Evolutionary conservation across 2,329 filamentous ascomycete species (phyloP).

Genomic region (Metarhizium robertsii): DNA sequence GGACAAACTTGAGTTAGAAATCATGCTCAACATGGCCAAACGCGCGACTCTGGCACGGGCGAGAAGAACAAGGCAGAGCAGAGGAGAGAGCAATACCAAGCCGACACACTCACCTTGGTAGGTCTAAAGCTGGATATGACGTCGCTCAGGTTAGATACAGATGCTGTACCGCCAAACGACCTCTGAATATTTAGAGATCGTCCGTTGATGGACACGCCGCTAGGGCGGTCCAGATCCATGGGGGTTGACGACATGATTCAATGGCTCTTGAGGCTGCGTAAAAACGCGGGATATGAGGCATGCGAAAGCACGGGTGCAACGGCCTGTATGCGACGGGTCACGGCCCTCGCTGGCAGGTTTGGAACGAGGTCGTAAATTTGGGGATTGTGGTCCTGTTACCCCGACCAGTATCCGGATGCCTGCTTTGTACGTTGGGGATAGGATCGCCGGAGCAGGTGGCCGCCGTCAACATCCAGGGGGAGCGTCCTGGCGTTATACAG

Average conservation of each 20-base stretch:
- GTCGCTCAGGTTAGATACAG: slow-evolving; percentile 63
- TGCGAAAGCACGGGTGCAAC: neutral
- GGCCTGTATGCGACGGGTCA: no score
- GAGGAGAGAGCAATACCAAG: neutral
- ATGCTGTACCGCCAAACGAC: slow-evolving; percentile 30
- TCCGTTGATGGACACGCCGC: slow-evolving; percentile 30
- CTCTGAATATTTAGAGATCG: slow-evolving; percentile 41
- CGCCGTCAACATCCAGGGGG: no score
- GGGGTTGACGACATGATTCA: slow-evolving; percentile 39
- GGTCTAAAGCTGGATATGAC: slow-evolving; percentile 71
- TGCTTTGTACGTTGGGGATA: no score
- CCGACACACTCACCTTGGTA: slow-evolving; percentile 52
- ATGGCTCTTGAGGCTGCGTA: neutral
- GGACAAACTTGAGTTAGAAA: neutral
- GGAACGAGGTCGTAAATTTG: neutral
- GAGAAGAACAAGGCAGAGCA: neutral
- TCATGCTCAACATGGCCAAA: neutral
- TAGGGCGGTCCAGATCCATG: slow-evolving; percentile 46
- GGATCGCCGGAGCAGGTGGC: no score
- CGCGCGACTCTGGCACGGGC: neutral
- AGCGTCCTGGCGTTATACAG: no score
- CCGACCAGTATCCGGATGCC: no score
- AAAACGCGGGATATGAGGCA: neutral
- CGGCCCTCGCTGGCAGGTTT: no score
- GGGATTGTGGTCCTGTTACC: neutral